Evolutionary conservation across 2,329 filamentous ascomycete genomes (phyloP).

Genomic region (Fusarium sp.): DNA sequence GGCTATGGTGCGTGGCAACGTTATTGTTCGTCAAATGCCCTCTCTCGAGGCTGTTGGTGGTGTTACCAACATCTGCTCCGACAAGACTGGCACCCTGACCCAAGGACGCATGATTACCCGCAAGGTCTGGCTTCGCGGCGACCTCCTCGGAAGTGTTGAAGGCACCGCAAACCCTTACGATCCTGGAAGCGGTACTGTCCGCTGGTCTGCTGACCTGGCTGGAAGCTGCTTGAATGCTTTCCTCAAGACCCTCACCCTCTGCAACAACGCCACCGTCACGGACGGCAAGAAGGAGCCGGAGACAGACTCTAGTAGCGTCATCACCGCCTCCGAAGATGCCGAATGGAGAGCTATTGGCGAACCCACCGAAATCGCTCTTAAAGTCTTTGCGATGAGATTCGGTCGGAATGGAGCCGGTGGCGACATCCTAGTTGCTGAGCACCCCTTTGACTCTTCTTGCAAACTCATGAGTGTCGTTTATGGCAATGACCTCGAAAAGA

Average conservation of each 20-base stretch:
- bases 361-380: slow-evolving; percentile 81
- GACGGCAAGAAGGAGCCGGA: slow-evolving; percentile 64
- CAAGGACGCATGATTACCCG: slow-evolving; percentile 78
- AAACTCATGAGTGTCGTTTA: slow-evolving; percentile 85
- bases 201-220: slow-evolving; percentile 60
- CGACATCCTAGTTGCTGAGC: slow-evolving; percentile 72
- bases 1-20: slow-evolving; percentile 75
- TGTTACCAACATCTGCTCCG: slow-evolving; percentile 80
- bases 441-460: slow-evolving; percentile 81
- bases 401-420: slow-evolving; percentile 64
- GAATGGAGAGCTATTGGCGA: slow-evolving; percentile 75
- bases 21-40: slow-evolving; percentile 76
- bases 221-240: slow-evolving; percentile 63
- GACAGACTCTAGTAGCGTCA: slow-evolving; percentile 64
- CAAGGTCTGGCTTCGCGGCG: slow-evolving; percentile 73
- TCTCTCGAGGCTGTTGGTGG: slow-evolving; percentile 78
- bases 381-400: slow-evolving; percentile 81
- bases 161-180: slow-evolving; percentile 73
- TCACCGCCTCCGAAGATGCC: slow-evolving; percentile 60
- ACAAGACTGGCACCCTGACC: slow-evolving; percentile 79
- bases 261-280: slow-evolving; percentile 71
- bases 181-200: slow-evolving; percentile 69
- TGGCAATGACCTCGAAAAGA: slow-evolving; percentile 52
- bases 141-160: slow-evolving; percentile 68
- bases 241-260: slow-evolving; percentile 71